These are phyloP conservation scores for Colletotrichum phormii DNA, from an alignment of 2,329 filamentous ascomycete genomes.

Conservation along the genomic window DNA sequence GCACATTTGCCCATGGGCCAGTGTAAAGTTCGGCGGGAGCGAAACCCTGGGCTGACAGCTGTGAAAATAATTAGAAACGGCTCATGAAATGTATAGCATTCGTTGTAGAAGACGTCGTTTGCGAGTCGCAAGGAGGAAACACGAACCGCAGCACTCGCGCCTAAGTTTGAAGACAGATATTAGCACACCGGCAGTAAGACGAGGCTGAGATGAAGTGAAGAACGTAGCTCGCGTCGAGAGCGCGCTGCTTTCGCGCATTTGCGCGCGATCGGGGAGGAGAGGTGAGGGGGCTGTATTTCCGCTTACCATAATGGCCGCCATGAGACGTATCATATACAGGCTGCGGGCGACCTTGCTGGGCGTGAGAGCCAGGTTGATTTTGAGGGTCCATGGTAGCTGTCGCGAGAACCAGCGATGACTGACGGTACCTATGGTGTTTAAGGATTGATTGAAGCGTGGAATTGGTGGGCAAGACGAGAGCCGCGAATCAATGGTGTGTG, in stretches of 20 bases:
- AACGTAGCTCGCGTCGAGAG: neutral
- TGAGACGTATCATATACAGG: constrained; percentile 79
- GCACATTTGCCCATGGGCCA: constrained; percentile 93
- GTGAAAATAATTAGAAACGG: constrained; percentile 31
- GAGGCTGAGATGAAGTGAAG: constrained; percentile 21
- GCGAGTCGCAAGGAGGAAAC: constrained; percentile 2
- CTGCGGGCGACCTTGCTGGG: constrained; percentile 68
- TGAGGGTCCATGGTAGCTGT: constrained; percentile 51
- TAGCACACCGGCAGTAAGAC: constrained; percentile 36
- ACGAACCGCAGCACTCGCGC: constrained; percentile 76
- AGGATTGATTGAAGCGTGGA: neutral
- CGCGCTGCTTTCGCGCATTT: neutral
- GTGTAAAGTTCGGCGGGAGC: constrained; percentile 95
- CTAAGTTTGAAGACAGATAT: constrained; percentile 52
- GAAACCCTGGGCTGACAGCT: constrained; percentile 89
- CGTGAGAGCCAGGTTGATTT: constrained; percentile 40
- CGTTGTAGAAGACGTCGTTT: neutral
- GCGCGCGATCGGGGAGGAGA: neutral
- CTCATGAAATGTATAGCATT: neutral
- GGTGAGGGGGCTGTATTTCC: constrained; percentile 29
- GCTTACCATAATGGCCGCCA: constrained; percentile 82
- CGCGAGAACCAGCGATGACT: neutral
- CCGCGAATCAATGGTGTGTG: neutral
- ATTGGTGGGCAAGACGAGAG: neutral
- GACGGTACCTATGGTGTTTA: neutral